These are phyloP conservation scores for Piloderma croceum DNA, from an alignment of 768 basidiomycete genomes.

Conservation along the genomic window DNA sequence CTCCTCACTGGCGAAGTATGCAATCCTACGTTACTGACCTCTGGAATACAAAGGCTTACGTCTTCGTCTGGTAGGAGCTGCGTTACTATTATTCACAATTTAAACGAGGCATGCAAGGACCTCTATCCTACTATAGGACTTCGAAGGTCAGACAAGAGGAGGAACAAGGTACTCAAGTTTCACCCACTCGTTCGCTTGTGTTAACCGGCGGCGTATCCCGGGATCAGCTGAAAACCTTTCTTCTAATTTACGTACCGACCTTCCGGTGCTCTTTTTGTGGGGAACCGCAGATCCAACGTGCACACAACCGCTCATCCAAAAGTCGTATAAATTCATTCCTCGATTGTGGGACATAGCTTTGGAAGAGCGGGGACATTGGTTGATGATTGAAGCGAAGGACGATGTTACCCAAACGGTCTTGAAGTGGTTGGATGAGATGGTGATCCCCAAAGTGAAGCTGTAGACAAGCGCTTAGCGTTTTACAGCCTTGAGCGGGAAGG, in stretches of 20 bases:
- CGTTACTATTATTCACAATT: conserved; percentile 45
- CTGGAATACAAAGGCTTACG: no score
- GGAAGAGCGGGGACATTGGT: conserved; percentile 61
- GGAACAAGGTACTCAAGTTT: conserved; percentile 34
- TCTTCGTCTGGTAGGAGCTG: conserved; percentile 54
- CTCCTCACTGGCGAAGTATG: no score
- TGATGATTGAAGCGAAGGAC: conserved; percentile 58
- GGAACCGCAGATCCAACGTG: conserved; percentile 52
- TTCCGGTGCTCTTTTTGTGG: conserved; percentile 58
- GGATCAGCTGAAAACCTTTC: conserved; percentile 40
- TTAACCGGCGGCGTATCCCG: not conserved
- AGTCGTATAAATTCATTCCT: conserved; percentile 45
- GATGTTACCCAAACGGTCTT: conserved; percentile 44
- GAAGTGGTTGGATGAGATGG: conserved; percentile 39
- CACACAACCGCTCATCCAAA: conserved; percentile 34
- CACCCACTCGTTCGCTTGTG: not conserved
- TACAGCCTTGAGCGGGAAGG: no score
- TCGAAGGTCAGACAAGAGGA: conserved; percentile 57
- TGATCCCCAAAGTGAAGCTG: no score
- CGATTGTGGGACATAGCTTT: conserved; percentile 46
- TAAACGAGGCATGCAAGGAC: conserved; percentile 53
- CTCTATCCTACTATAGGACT: conserved; percentile 76
- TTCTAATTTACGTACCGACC: conserved; percentile 35
- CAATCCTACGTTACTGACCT: no score
- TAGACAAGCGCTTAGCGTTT: no score